These are phyloP conservation scores for Boletus coccyginus DNA, from an alignment of 768 basidiomycete species.

Conservation along the genomic window DNA sequence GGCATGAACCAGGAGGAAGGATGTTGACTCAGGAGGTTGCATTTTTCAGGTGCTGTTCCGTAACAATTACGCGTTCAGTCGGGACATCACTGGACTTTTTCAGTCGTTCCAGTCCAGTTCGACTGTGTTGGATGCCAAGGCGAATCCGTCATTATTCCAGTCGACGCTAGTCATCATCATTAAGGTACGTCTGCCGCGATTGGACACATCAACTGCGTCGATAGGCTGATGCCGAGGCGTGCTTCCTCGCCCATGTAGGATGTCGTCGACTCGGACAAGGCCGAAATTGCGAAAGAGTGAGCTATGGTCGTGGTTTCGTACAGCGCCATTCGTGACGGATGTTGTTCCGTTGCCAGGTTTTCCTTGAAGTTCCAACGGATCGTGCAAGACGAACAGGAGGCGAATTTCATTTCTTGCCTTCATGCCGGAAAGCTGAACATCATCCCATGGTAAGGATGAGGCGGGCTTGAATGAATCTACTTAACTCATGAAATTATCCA, in stretches of 20 bases:
- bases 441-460: conserved; percentile 47
- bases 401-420: conserved; percentile 60
- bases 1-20: too few species aligned
- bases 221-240: not conserved
- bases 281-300: conserved; percentile 57
- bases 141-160: conserved; percentile 57
- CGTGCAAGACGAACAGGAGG: conserved; percentile 56
- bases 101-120: conserved; percentile 62
- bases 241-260: conserved; percentile 38
- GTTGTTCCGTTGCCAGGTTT: conserved; percentile 36
- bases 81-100: conserved; percentile 59
- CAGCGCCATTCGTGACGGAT: not conserved
- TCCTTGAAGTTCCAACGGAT: conserved; percentile 57
- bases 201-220: not conserved
- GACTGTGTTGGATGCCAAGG: conserved; percentile 53
- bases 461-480: not conserved
- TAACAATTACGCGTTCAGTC: conserved; percentile 61
- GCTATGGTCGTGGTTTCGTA: conserved; percentile 8
- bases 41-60: conserved; percentile 53
- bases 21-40: not conserved
- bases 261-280: conserved; percentile 59
- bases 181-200: conserved; percentile 38
- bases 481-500: too few species aligned
- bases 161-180: conserved; percentile 62
- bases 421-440: conserved; percentile 56